Percentiles rank a stretch among this genome's conserved stretches.
Conservation (phyloP, 495 filamentous ascomycete species). For the Hypoxylon fuscum region DNA sequence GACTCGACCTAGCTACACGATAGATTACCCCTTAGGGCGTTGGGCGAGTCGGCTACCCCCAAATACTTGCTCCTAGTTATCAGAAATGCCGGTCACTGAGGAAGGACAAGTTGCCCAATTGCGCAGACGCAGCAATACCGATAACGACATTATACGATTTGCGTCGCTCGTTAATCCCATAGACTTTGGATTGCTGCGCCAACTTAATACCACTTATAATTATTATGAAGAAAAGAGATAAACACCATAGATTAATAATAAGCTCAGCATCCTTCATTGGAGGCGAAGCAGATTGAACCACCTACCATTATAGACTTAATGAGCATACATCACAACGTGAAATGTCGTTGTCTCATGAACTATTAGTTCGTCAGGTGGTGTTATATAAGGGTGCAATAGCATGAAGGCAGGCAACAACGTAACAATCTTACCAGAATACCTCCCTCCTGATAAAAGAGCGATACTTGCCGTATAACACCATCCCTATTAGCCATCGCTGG, state of each 20-base stretch:
- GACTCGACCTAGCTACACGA: neutral
- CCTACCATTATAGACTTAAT: neutral
- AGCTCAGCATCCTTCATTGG: constrained; percentile 35
- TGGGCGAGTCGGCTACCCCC: constrained; percentile 9
- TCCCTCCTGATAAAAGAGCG: too few relatives aligned
- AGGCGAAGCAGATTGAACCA: constrained; percentile 17
- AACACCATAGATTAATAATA: constrained; percentile 42
- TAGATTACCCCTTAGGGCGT: constrained; percentile 8
- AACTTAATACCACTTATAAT: constrained; percentile 39
- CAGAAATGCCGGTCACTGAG: constrained; percentile 36
- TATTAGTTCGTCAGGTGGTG: too few relatives aligned
- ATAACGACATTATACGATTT: constrained; percentile 25
- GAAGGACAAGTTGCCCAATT: constrained; percentile 12
- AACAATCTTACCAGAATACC: too few relatives aligned
- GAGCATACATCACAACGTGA: neutral
- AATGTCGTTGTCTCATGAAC: too few relatives aligned
- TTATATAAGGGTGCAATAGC: too few relatives aligned
- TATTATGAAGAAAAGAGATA: constrained; percentile 41
- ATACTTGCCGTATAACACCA: too few relatives aligned
- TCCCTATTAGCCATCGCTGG: too few relatives aligned
- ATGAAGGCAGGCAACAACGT: too few relatives aligned
- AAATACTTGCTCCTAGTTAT: constrained; percentile 23
- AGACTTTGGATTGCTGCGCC: constrained; percentile 28
- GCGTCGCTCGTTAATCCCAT: constrained; percentile 27
- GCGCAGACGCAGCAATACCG: constrained; percentile 16